Evolutionary conservation across 441 rosid genomes (phyloP), one percentile per base, ranked within the genome.

Genomic region (Euphorbia schlechtendalii): DNA sequence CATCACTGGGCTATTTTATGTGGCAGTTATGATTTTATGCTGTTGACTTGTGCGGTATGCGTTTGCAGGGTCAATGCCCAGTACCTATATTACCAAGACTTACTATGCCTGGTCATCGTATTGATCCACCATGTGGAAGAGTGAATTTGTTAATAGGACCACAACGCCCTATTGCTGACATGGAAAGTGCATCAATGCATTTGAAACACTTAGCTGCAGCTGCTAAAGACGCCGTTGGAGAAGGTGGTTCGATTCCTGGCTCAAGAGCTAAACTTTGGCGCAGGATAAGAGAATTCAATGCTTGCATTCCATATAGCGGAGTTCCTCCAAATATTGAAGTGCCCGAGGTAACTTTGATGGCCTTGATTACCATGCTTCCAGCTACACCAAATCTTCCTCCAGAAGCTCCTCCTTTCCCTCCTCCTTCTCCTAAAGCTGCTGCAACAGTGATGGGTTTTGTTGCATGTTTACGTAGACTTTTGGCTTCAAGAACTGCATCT

Each of bases 401-500:
- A 27, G 98, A 95, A 61, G 83, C 96, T 65, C 94, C 89, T 70
- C 98, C 99, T 46, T 79, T 90, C 79, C 99, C 98, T 15, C 81
- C 99, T 18, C 98, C 99, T 72, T 95, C 99, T 12, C 93, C 99
- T 41, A 95, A 95, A 81, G 99, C 98, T 69, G 98, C 98, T 70
- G 98, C 98, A 65, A 92, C 99, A 38, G 92, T 95, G 65, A 90
- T 90, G 85, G 99, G 99, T 49, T 95, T 95, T 69, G 77, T 95
- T 77, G 86, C 99, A 43, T 95, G 99, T 81, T 82, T 95, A 74
- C 97, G 88, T 69, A 91, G 99, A 84, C 74, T 95, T 70, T 74
- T 95, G 81, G 84, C 97, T 30, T 95, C 99, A 59, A 84, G 90
- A 76, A 90, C 77, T 81, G 96, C 98, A 70, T 89, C 99, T 73